Base-by-base conservation (phyloP, 2,329 filamentous ascomycete genomes). In the Coniochaeta sp. region DNA sequence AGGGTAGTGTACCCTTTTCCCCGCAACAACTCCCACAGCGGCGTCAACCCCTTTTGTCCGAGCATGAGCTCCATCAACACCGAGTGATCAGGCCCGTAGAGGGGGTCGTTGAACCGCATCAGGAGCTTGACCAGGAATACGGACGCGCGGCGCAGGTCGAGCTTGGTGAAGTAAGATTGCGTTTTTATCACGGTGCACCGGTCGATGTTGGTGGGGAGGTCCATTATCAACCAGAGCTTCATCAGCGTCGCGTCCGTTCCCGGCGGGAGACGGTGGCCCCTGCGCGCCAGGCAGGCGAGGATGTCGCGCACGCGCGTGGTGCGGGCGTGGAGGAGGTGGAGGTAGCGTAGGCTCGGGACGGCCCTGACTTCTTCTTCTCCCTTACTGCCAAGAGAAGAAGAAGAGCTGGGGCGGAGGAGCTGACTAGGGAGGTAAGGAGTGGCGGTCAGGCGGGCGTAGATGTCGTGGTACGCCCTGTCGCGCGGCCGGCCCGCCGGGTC, bases 221-320 rank as follows among this genome's bases (percentile, higher is more conserved):
- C 87, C 72, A 90, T 82, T 30, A 88, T 61, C 49, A 87, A 75
- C 89, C 89, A 94, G 16, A 89, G 71, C 61, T 87, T 87, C 60
- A 81, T 74, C 45, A 87, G 67, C 1, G 75, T 73, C 10, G 60
- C 49, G 48, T 70, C 63, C 56, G 77, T 78, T 24, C 65, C 64
- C 1, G 55, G 48, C 0, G 85, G 84, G 50, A 82, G 67, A 9
- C 76, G 74, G 52, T 83, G 76, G 1, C 83, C 84, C 40, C 76
- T 68, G 13, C 76, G 70, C 0, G 78, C 78, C 57, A 91, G 71
- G 12, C 76, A 69, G 13, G 76, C 76, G n/a, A 87, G 63, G 56
- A 90, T 87, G 57, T 87, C 79, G 24, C 75, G 69, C 54, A 80
- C 74, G 31, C 74, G 74, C 33, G 71, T 69, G 56, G 86, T 71